Conservation (phyloP, 2,329 filamentous ascomycete species). For the Didymella sp. region DNA sequence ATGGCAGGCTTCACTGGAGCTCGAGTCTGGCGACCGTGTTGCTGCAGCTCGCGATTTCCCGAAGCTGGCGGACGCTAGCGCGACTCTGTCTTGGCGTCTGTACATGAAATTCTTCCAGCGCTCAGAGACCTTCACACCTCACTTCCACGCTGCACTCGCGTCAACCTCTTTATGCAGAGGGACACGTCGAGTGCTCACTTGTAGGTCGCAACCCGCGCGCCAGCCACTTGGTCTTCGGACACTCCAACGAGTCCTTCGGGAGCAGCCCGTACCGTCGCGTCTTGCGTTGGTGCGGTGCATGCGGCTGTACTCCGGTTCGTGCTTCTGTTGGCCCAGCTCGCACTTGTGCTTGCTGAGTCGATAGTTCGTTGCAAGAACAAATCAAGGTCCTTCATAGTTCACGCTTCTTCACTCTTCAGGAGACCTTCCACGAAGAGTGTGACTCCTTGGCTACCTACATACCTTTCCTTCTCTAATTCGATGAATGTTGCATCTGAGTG, state of each 20-base stretch:
- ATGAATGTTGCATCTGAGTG: not conserved
- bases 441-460: conserved; percentile 63
- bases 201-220: conserved; percentile 45
- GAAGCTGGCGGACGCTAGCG: conserved; percentile 27
- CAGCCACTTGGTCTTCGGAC: conserved; percentile 57
- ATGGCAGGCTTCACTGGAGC: conserved; percentile 3
- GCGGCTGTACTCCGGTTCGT: conserved; percentile 50
- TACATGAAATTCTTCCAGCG: conserved; percentile 22
- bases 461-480: not conserved
- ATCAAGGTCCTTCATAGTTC: conserved; percentile 62
- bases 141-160: not conserved
- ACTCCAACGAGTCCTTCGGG: conserved; percentile 55
- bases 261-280: conserved; percentile 56
- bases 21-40: conserved; percentile 6
- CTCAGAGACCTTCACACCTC: not conserved
- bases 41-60: conserved; percentile 28
- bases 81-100: conserved; percentile 21
- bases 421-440: conserved; percentile 54
- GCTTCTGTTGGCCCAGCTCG: conserved; percentile 28
- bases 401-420: conserved; percentile 57
- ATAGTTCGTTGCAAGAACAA: conserved; percentile 56
- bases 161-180: conserved; percentile 14
- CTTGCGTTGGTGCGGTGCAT: conserved; percentile 56
- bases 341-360: conserved; percentile 17
- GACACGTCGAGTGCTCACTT: not conserved